These are phyloP conservation scores for Raddia distichophylla DNA, from an alignment of 176 grass and related monocot species.

Conservation along the genomic window DNA sequence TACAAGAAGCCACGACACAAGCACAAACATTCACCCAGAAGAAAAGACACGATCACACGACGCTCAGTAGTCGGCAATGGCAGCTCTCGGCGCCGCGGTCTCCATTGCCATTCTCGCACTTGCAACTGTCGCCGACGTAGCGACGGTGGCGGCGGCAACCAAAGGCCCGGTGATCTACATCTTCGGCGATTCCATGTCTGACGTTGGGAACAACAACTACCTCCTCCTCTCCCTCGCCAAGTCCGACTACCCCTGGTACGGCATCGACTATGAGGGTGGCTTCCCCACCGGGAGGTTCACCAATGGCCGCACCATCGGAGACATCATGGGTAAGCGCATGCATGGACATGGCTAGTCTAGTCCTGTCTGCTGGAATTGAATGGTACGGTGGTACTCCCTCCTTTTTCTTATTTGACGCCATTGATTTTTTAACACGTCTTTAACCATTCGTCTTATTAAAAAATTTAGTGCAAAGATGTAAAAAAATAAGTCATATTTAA, in stretches of 20 bases:
- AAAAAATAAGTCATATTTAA: too few relatives aligned
- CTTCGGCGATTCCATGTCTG: conserved; percentile 94
- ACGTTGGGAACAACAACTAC: conserved; percentile 97
- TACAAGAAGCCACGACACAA: background rate
- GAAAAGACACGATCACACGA: background rate
- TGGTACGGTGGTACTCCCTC: background rate
- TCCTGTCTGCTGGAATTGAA: background rate
- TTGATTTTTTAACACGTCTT: too few relatives aligned
- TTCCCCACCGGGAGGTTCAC: conserved; percentile 86
- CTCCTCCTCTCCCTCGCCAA: conserved; percentile 80
- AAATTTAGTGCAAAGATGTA: too few relatives aligned
- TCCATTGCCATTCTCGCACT: conserved; percentile 32
- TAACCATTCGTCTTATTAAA: too few relatives aligned
- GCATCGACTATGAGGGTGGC: conserved; percentile 66
- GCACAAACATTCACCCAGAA: background rate
- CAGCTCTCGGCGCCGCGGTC: conserved; percentile 21
- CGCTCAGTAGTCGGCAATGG: conserved; percentile 45
- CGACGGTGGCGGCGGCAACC: background rate
- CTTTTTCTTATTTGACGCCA: too few relatives aligned
- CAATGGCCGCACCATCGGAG: conserved; percentile 90
- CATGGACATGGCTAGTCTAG: background rate
- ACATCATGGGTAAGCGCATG: conserved; percentile 74
- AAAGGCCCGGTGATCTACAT: conserved; percentile 66
- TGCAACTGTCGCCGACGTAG: background rate
- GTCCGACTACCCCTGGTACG: conserved; percentile 92